Conservation (phyloP, 179 eudicot species). For the Vitellaria paradoxa region DNA sequence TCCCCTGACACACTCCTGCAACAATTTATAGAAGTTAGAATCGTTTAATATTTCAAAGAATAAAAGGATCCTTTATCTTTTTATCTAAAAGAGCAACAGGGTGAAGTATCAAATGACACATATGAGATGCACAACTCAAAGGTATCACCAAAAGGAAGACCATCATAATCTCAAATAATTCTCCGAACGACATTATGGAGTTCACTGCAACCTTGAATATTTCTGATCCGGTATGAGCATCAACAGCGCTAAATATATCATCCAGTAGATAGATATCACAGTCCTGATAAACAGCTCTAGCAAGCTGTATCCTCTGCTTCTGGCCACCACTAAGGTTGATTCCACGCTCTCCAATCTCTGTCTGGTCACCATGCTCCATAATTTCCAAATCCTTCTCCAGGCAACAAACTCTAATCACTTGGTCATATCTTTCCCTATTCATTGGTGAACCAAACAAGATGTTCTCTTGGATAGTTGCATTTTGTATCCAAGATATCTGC, state of each 20-base stretch:
- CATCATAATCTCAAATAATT: not conserved
- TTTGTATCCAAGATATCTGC: slow-evolving; percentile 93
- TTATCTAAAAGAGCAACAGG: too few species aligned
- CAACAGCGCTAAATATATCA: slow-evolving; percentile 91
- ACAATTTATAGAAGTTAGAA: slow-evolving; percentile 5
- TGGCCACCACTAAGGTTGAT: slow-evolving; percentile 97
- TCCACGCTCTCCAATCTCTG: slow-evolving; percentile 98
- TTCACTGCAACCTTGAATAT: slow-evolving; percentile 64
- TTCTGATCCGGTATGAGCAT: slow-evolving; percentile 93
- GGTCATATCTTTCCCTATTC: slow-evolving; percentile 50
- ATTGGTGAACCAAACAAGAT: slow-evolving; percentile 80
- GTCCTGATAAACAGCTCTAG: slow-evolving; percentile 92
- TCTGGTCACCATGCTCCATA: slow-evolving; percentile 83
- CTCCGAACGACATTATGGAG: not conserved
- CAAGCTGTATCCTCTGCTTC: slow-evolving; percentile 92
- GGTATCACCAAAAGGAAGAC: not conserved
- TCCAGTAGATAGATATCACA: slow-evolving; percentile 90
- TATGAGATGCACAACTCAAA: not conserved
- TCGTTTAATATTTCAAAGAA: not conserved
- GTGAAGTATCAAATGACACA: too few species aligned
- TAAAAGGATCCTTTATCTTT: not conserved
- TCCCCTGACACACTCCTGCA: slow-evolving; percentile 89
- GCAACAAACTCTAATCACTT: slow-evolving; percentile 61
- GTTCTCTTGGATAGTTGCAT: slow-evolving; percentile 78
- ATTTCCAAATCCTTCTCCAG: slow-evolving; percentile 75